These are phyloP conservation scores for Epichloe aotearoae DNA, from an alignment of 2,329 filamentous ascomycete genomes.

Conservation along the genomic window DNA sequence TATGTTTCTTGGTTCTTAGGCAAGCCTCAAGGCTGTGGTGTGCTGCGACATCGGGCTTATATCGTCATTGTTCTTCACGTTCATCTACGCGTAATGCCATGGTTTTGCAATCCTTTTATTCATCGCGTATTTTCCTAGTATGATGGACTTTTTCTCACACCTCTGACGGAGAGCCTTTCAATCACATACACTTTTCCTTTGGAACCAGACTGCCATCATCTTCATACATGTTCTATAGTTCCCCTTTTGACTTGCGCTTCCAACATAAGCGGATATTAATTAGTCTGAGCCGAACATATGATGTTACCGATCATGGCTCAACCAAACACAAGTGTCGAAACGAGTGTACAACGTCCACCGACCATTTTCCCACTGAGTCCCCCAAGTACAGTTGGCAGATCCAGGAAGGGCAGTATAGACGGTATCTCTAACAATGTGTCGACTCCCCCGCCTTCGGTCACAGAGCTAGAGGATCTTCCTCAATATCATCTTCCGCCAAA, in stretches of 20 bases:
- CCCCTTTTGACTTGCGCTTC: neutral
- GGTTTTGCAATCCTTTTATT: too few species aligned
- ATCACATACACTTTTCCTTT: too few species aligned
- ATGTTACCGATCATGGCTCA: neutral
- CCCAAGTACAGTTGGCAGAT: slow-evolving; percentile 26
- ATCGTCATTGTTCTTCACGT: neutral
- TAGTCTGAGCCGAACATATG: neutral
- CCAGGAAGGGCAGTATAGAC: slow-evolving; percentile 21
- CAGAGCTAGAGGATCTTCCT: neutral
- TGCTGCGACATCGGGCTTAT: neutral
- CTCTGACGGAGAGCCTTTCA: too few species aligned
- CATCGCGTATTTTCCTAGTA: neutral
- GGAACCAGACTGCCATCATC: too few species aligned
- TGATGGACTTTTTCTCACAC: neutral
- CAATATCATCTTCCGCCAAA: slow-evolving; percentile 56
- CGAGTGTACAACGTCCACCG: neutral
- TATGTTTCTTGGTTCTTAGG: neutral
- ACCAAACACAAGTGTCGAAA: neutral
- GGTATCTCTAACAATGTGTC: neutral
- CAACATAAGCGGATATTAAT: neutral
- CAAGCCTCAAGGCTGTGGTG: neutral
- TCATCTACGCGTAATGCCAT: neutral
- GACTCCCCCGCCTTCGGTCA: neutral
- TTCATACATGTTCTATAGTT: neutral
- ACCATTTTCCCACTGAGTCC: slow-evolving; percentile 25